A percentile compares a stretch with the other conserved stretches of the same genome.
phyloP scores from a whole-genome alignment of 2,329 filamentous ascomycete species.

The Talaromyces sp. region DNA sequence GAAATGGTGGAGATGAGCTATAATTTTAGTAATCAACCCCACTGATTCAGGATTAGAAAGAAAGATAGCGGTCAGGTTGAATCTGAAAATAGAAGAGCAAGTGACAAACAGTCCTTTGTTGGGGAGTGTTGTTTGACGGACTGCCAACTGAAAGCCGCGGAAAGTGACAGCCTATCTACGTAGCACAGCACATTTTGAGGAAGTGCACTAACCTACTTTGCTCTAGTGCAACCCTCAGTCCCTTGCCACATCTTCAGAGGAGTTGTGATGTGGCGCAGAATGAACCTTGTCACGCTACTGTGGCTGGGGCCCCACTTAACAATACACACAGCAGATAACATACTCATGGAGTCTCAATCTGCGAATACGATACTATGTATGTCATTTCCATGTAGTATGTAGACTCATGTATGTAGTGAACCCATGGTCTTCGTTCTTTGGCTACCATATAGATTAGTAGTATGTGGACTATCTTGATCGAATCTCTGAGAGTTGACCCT shows the following conservation, averaged over 20 bases:
- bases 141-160: not conserved
- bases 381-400: not conserved
- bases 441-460: no score
- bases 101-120: not conserved
- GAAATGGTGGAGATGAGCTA: not conserved
- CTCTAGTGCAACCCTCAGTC: not conserved
- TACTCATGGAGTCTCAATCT: not conserved
- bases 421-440: not conserved
- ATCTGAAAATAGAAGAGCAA: not conserved
- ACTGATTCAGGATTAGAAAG: not conserved
- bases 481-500: not conserved
- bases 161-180: conserved; percentile 9
- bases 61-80: not conserved
- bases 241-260: not conserved
- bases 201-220: not conserved
- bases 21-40: not conserved
- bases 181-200: not conserved
- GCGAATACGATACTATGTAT: not conserved
- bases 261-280: not conserved
- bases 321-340: no score
- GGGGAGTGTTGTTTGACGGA: not conserved
- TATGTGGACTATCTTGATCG: not conserved
- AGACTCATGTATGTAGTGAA: not conserved
- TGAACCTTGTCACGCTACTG: not conserved
- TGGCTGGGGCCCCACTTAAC: not conserved